Conservation (phyloP, 805 yeast species). For the Wickerhamiella siamensis region DNA sequence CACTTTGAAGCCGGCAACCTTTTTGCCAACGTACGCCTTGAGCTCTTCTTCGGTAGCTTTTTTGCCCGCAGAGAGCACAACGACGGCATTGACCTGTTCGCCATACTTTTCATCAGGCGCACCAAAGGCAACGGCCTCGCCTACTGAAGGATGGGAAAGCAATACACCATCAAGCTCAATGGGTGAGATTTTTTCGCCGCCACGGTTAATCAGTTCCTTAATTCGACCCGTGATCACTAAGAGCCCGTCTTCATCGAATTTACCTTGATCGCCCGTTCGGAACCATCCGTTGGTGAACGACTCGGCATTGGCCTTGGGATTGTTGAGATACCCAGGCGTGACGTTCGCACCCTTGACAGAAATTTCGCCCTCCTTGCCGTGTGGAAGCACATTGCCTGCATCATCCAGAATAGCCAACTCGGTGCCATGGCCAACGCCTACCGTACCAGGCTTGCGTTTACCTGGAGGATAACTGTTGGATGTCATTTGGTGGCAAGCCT, state of each 20-base stretch:
- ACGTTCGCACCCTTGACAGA: conserved; percentile 54
- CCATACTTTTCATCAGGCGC: conserved; percentile 56
- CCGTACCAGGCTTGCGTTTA: conserved; percentile 53
- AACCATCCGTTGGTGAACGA: conserved; percentile 53
- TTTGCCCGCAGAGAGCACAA: conserved; percentile 37
- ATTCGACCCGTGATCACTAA: conserved; percentile 53
- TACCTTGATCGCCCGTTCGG: conserved; percentile 72
- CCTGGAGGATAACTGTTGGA: conserved; percentile 57
- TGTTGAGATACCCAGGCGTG: conserved; percentile 58
- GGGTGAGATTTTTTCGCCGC: conserved; percentile 68
- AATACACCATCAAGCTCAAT: conserved; percentile 51
- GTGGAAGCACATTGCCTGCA: conserved; percentile 32
- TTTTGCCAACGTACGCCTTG: conserved; percentile 30
- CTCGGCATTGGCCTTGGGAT: conserved; percentile 54
- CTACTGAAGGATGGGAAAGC: conserved; percentile 45
- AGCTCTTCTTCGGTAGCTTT: conserved; percentile 30
- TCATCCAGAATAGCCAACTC: conserved; percentile 43
- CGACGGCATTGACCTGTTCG: conserved; percentile 56
- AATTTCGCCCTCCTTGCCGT: conserved; percentile 54
- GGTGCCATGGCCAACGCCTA: conserved; percentile 60
- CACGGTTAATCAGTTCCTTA: conserved; percentile 61
- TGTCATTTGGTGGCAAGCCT: conserved; percentile 69
- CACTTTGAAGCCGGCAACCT: conserved; percentile 43
- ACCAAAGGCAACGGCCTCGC: conserved; percentile 60
- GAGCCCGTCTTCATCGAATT: conserved; percentile 42